These are phyloP conservation scores for Coffea humblotiana DNA, from an alignment of 305 asterid genomes.

Conservation along the genomic window DNA sequence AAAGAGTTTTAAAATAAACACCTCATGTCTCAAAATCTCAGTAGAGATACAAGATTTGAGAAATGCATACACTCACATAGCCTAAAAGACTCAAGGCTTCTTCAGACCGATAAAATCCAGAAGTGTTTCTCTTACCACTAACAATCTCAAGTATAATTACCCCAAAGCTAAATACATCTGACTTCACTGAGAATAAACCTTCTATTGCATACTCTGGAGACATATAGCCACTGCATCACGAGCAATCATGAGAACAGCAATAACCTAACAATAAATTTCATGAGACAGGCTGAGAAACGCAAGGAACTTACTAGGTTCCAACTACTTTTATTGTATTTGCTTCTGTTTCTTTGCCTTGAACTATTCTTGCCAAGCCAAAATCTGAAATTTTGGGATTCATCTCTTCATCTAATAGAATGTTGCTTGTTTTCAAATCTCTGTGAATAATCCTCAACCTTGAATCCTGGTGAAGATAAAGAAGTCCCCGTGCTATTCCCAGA, in stretches of 20 bases:
- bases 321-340: constrained; percentile 25
- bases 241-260: background rate
- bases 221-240: constrained; percentile 26
- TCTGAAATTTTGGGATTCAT: constrained; percentile 36
- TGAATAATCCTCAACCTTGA: constrained; percentile 28
- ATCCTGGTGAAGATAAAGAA: constrained; percentile 33
- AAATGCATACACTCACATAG: constrained; percentile 24
- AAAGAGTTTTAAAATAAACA: background rate
- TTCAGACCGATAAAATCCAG: constrained; percentile 18
- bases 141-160: constrained; percentile 34
- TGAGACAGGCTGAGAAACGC: background rate
- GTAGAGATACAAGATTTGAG: background rate
- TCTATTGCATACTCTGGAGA: constrained; percentile 36
- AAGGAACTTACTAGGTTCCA: constrained; percentile 33
- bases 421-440: constrained; percentile 33
- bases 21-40: background rate
- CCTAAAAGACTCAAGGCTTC: constrained; percentile 32
- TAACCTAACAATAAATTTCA: background rate
- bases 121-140: constrained; percentile 27
- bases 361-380: constrained; percentile 34
- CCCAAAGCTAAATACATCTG: constrained; percentile 34
- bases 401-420: constrained; percentile 31
- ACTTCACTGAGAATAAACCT: constrained; percentile 28
- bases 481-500: constrained; percentile 30
- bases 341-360: constrained; percentile 25